Evolutionary conservation across 352 stramenopile species (phyloP).

Genomic region (Hyaloperonospora brassicae): DNA sequence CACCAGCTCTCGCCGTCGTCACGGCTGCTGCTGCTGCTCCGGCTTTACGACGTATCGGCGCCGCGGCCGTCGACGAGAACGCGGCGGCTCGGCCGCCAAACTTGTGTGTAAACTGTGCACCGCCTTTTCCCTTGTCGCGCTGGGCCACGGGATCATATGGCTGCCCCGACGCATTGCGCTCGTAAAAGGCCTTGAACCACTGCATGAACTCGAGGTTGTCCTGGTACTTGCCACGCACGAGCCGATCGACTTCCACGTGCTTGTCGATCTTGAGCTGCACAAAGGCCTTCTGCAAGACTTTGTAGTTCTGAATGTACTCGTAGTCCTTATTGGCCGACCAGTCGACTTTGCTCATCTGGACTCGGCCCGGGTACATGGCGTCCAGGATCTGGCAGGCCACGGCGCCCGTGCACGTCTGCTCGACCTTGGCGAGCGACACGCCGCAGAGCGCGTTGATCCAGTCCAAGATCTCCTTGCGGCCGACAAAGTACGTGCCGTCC

Average conservation of each 20-base stretch:
- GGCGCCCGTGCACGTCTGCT: slow-evolving; percentile 94
- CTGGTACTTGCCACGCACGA: slow-evolving; percentile 98
- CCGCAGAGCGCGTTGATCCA: slow-evolving; percentile 97
- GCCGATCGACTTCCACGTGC: slow-evolving; percentile 95
- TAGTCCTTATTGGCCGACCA: slow-evolving; percentile 96
- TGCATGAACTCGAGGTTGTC: slow-evolving; percentile 99
- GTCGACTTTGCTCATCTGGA: slow-evolving; percentile 96
- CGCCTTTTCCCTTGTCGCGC: slow-evolving; percentile 92
- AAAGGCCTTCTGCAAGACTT: slow-evolving; percentile 97
- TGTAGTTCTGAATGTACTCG: slow-evolving; percentile 99
- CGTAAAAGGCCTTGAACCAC: slow-evolving; percentile 93
- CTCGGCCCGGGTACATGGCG: slow-evolving; percentile 88
- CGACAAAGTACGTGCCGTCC: slow-evolving; percentile 95
- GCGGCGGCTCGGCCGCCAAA: slow-evolving; percentile 29
- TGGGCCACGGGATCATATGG: slow-evolving; percentile 93
- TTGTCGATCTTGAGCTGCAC: slow-evolving; percentile 92
- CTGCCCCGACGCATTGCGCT: slow-evolving; percentile 68
- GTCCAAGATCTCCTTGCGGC: slow-evolving; percentile 95
- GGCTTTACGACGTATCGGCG: slow-evolving; percentile 40
- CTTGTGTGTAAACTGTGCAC: slow-evolving; percentile 66
- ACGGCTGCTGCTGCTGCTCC: slow-evolving; percentile 17
- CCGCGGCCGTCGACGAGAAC: slow-evolving; percentile 11
- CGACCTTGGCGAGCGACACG: slow-evolving; percentile 93
- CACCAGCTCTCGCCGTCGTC: slow-evolving; percentile 14
- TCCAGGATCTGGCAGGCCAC: slow-evolving; percentile 98